Conservation (phyloP, 129 eudicot genomes). For the Rutidosis leptorrhynchoides region DNA sequence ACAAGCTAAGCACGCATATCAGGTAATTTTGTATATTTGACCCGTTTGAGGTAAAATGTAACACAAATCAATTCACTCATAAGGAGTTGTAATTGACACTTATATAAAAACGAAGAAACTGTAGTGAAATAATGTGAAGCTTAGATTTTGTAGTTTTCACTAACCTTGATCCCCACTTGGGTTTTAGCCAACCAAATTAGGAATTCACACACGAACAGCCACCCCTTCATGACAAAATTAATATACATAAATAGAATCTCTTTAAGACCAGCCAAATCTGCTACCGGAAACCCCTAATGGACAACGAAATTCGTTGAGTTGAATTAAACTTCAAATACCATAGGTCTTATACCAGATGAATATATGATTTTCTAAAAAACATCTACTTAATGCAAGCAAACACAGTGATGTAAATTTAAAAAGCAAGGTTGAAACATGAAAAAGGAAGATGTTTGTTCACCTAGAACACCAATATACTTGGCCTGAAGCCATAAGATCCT, state of each 20-base stretch:
- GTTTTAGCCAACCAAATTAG: conserved; percentile 66
- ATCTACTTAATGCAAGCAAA: neutral
- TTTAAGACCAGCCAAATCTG: conserved; percentile 55
- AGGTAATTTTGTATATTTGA: neutral
- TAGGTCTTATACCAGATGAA: no score
- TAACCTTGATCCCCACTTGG: conserved; percentile 52
- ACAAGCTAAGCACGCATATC: no score
- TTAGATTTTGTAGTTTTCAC: conserved; percentile 10
- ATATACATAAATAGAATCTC: conserved; percentile 49
- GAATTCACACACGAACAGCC: conserved; percentile 71
- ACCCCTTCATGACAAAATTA: conserved; percentile 74
- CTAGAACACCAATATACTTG: conserved; percentile 82
- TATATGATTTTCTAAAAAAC: no score
- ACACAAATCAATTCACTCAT: neutral
- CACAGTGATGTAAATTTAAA: no score
- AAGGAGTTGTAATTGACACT: neutral
- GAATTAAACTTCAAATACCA: neutral
- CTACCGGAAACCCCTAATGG: conserved; percentile 68
- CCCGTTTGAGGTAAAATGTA: neutral
- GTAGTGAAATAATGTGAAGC: neutral
- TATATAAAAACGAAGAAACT: neutral
- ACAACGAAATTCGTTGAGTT: neutral
- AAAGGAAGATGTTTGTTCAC: conserved; percentile 34
- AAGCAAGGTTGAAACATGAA: no score
- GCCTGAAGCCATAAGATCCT: conserved; percentile 76